A percentile compares a stretch with the other conserved stretches of the same genome.
Evolutionary conservation across 345 rosid species (phyloP).

Genomic region (Turnera subulata): DNA sequence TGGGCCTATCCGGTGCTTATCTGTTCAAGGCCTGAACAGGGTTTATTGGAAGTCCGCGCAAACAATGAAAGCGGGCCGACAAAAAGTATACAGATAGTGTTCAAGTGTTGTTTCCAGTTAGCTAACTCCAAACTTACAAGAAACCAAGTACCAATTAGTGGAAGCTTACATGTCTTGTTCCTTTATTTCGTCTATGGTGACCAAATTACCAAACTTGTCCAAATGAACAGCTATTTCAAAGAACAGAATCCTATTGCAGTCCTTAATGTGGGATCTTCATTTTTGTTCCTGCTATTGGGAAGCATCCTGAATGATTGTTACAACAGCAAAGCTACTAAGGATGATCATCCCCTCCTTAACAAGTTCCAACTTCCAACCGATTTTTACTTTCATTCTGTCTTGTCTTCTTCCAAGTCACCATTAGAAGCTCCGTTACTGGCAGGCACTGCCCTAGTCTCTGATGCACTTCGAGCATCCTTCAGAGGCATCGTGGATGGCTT

Average conservation of each 20-base stretch:
- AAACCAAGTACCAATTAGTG: too few species aligned
- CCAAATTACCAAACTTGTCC: too few species aligned
- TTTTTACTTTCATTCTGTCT: constrained; percentile 49
- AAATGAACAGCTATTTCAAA: too few species aligned
- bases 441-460: constrained; percentile 47
- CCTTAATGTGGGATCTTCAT: background rate
- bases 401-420: constrained; percentile 73
- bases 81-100: too few species aligned
- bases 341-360: background rate
- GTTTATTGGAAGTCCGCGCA: too few species aligned
- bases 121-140: too few species aligned
- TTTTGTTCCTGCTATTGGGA: background rate
- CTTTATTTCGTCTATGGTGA: too few species aligned
- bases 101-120: too few species aligned
- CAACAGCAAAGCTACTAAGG: constrained; percentile 12
- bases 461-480: constrained; percentile 39
- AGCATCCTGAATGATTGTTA: background rate
- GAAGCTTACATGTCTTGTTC: too few species aligned
- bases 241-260: constrained; percentile 1
- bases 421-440: constrained; percentile 30
- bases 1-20: too few species aligned
- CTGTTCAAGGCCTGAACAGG: too few species aligned
- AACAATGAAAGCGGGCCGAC: too few species aligned
- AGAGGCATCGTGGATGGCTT: constrained; percentile 59
- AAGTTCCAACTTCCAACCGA: background rate